Evolutionary conservation across 2,329 filamentous ascomycete genomes (phyloP), one percentile per base, ranked within the genome.

Genomic region (Cordyceps tenuipes): DNA sequence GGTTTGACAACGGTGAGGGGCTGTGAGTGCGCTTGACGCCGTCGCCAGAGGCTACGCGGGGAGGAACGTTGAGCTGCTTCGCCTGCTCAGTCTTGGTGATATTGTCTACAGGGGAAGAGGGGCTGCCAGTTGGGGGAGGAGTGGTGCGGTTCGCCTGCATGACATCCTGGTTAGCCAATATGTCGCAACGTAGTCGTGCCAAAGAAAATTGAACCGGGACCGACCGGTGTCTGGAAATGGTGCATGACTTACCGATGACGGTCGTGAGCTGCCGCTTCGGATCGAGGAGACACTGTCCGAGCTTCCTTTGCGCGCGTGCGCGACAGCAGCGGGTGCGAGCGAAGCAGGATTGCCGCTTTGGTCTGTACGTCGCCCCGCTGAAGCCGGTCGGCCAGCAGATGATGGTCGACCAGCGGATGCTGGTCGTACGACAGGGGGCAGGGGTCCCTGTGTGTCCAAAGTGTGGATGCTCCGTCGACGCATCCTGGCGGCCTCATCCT

Each of bases 381-480:
- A 64, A 58, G 26, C 72, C 68, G 29, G 64, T 57, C 21, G 64
- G 63, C 26, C 53, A 26, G 59, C 63, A 56, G 17, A 64, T 41
- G 66, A 72, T 67, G 29, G 64, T 57, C 21, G 64, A 64, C 26
- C 53, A 26, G 59, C 63, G 57, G 17, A 64, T 41, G 66, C 73
- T 57, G 64, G 68, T 73, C 59, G 72, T 70, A 65, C 75, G 75
- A 62, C 78, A 74, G 44, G 44, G 13, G 66, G 74, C 65, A 67
- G 75, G 73, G 57, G 31, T 7, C 26, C 50, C 21, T 54, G 50
- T 3, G 39, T 52, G 6, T 83, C 79, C 62, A 82, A 73, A 19
- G 84, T 87, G 65, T 90, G 90, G 76, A 95, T 83, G 74, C 91
- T 97, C 65, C 91, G 85, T 69, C 91, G 85, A 66, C 91, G 82